Evolutionary conservation across 2,329 filamentous ascomycete genomes (phyloP).

Genomic region (Colletotrichum musae): DNA sequence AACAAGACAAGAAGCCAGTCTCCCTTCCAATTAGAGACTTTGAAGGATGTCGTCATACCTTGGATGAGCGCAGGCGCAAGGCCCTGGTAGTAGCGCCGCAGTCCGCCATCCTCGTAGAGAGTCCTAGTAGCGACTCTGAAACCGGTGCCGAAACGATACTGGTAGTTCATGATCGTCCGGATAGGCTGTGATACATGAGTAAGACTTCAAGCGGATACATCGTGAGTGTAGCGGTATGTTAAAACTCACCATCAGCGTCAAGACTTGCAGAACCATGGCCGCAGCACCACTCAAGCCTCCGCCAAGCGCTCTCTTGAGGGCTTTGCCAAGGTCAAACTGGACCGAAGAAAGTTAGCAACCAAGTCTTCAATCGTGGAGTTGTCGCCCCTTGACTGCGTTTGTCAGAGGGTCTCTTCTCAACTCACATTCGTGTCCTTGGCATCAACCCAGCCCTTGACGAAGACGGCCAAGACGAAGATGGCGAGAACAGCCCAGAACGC

Average conservation of each 20-base stretch:
- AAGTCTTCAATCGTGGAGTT: background rate
- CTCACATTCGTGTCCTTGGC: constrained; percentile 57
- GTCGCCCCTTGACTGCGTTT: too few species aligned
- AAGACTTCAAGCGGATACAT: too few species aligned
- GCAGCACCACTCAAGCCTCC: constrained; percentile 63
- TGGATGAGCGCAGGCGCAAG: constrained; percentile 61
- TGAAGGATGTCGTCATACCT: constrained; percentile 46
- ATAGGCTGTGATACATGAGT: constrained; percentile 52
- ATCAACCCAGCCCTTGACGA: constrained; percentile 63
- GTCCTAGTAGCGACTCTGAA: constrained; percentile 57
- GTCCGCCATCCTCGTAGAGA: constrained; percentile 58
- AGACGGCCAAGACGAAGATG: constrained; percentile 51
- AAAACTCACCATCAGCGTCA: constrained; percentile 60
- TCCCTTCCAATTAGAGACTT: too few species aligned
- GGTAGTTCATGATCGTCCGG: constrained; percentile 66
- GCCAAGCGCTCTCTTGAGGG: constrained; percentile 60
- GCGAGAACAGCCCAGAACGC: constrained; percentile 53
- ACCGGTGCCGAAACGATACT: constrained; percentile 61
- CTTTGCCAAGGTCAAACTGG: constrained; percentile 61
- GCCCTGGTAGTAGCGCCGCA: constrained; percentile 62
- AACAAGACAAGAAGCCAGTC: too few species aligned
- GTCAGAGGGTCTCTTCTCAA: background rate
- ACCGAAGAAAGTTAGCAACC: background rate
- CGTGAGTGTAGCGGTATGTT: too few species aligned
- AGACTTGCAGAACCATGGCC: constrained; percentile 63